Evolutionary conservation across 768 basidiomycete species (phyloP), one percentile per base, ranked within the genome.

Genomic region (Omphalotus guepiniiformis): DNA sequence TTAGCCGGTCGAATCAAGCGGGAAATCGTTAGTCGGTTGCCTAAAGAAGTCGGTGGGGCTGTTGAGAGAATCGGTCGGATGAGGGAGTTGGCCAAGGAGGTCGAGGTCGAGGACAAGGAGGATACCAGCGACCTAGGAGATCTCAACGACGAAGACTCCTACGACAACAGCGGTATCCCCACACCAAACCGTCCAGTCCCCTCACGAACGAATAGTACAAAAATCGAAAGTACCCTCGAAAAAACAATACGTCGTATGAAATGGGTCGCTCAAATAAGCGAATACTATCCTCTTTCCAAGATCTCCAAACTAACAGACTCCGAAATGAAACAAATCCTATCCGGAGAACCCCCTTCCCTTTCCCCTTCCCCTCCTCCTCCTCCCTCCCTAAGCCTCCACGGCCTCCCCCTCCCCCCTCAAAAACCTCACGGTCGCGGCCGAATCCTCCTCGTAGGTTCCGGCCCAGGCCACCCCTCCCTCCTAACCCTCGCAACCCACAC

Each of bases 241-340:
- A 68, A 61, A 21, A 68, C 76, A 43, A 72, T 67, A 48, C 74
- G 93, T 26, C 73, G 88, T 13, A 89, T 96, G 79, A 82, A 85
- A 63, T 97, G 93, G 91, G 85, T 96, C 3, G 84, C 92, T 0
- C 95, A 97, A 62, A 79, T 98, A 55, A 94, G 92, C 73, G 94
- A 97, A 62, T 97, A 96, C 63, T 97, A 93, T 90, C 85, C 92
- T 0, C 72, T 93, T 39, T 75, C 85, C 9, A 80, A 78, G 34
- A 76, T 97, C 6, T 84, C 90, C 0, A 63, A 67, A 8, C 76
- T 96, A 76, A 71, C 79, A 15, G 72, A 77, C 30, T 59, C 58
- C 16, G 88, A 92, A 4, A 88, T 94, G 81, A 63, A 72, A 9
- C 68, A 72, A n/a, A 63, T 89, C 5, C 62, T 92, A 19, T 69